A percentile compares a stretch with the other conserved stretches of the same genome.
These are phyloP conservation scores for Jatropha multifida DNA, from an alignment of 441 rosid genomes.

Conservation along the genomic window DNA sequence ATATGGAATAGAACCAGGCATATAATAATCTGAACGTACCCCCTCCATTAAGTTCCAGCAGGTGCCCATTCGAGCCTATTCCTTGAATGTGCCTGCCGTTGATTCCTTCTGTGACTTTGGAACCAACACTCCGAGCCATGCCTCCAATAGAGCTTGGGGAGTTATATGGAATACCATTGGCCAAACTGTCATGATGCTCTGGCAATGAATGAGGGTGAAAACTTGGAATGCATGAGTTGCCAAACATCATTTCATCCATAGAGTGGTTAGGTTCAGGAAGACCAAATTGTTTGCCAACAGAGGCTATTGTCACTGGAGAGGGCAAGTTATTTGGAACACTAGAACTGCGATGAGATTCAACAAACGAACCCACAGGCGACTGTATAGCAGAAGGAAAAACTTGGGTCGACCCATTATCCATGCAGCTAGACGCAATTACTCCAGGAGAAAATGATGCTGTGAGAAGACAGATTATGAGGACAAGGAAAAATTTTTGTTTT, in stretches of 20 bases:
- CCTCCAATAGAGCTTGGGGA: constrained; percentile 46
- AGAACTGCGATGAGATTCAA: constrained; percentile 45
- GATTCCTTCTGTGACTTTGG: constrained; percentile 60
- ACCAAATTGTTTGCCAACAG: constrained; percentile 44
- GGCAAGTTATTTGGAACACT: constrained; percentile 51
- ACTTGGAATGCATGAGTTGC: constrained; percentile 34
- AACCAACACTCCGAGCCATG: constrained; percentile 46
- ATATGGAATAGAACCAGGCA: constrained; percentile 19
- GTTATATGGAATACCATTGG: constrained; percentile 36
- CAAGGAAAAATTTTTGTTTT: background rate
- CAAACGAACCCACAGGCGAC: constrained; percentile 34
- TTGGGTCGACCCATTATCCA: constrained; percentile 35
- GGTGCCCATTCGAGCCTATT: constrained; percentile 55
- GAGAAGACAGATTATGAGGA: constrained; percentile 22
- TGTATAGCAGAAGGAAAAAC: constrained; percentile 37
- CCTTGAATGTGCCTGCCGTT: constrained; percentile 55
- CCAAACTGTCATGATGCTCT: constrained; percentile 51
- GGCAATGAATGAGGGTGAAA: constrained; percentile 60
- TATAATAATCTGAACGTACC: constrained; percentile 51
- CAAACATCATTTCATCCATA: constrained; percentile 38
- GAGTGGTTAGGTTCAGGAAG: constrained; percentile 36
- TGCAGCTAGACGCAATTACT: constrained; percentile 32
- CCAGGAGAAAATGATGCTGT: constrained; percentile 37
- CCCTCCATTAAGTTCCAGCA: constrained; percentile 62
- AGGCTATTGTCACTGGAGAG: constrained; percentile 39